Percentiles rank a stretch among this genome's conserved stretches.
Evolutionary conservation across 495 filamentous ascomycete species (phyloP).

Genomic region (Hamigera avellanea): DNA sequence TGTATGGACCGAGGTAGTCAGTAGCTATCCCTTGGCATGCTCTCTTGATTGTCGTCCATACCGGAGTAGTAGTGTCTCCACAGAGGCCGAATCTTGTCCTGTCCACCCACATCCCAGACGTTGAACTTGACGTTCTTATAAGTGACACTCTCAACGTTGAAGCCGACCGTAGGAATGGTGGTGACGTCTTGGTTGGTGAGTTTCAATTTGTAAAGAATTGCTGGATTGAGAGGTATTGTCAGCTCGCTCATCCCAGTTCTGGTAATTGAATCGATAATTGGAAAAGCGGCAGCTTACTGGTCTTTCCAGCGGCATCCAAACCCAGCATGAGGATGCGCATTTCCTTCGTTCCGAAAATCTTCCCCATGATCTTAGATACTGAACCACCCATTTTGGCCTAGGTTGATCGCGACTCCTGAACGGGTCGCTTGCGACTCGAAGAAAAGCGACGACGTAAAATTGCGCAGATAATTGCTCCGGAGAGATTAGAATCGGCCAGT

Average conservation of each 20-base stretch:
- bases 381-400: slow-evolving; percentile 56
- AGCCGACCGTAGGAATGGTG: slow-evolving; percentile 97
- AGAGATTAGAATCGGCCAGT: too few relatives aligned
- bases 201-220: slow-evolving; percentile 99
- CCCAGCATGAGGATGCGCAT: slow-evolving; percentile 98
- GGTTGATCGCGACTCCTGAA: slow-evolving; percentile 8
- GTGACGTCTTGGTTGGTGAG: slow-evolving; percentile 89
- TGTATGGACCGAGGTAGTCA: slow-evolving; percentile 18
- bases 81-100: slow-evolving; percentile 96
- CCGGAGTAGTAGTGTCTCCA: slow-evolving; percentile 99
- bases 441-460: too few relatives aligned
- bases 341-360: slow-evolving; percentile 98
- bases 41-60: slow-evolving; percentile 34
- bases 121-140: slow-evolving; percentile 99
- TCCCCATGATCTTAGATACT: slow-evolving; percentile 84
- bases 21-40: background rate
- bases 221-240: slow-evolving; percentile 20
- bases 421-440: background rate
- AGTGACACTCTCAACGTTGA: slow-evolving; percentile 98
- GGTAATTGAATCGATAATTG: too few relatives aligned
- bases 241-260: too few relatives aligned
- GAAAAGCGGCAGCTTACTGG: slow-evolving; percentile 50
- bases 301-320: slow-evolving; percentile 96
- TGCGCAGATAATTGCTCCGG: too few relatives aligned
- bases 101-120: slow-evolving; percentile 98